Percentiles rank a stretch among this genome's conserved stretches.
Conservation (phyloP, 2,329 filamentous ascomycete genomes). For the Colletotrichum ledebouriae region DNA sequence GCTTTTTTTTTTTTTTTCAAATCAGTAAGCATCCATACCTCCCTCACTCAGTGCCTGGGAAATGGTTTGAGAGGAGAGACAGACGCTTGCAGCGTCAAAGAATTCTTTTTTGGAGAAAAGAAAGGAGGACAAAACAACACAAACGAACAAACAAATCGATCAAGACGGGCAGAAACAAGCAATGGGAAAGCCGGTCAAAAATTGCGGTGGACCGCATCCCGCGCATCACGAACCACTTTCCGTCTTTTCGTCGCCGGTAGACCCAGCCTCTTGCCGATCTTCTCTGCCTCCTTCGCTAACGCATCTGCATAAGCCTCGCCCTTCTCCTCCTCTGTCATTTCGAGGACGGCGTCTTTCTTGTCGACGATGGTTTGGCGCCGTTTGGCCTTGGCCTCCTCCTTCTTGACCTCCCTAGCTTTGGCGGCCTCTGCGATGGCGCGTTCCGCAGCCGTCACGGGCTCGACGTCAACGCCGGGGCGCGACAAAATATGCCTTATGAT, state of each 20-base stretch:
- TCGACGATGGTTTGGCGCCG: neutral
- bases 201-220: conserved; percentile 2
- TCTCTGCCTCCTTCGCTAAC: conserved; percentile 8
- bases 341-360: neutral
- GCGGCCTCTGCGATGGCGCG: conserved; percentile 1
- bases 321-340: neutral
- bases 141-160: too few relatives aligned
- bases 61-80: neutral
- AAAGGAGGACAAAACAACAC: neutral
- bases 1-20: too few relatives aligned
- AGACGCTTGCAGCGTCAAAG: neutral
- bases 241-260: conserved; percentile 1
- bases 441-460: conserved; percentile 5
- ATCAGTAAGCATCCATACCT: neutral
- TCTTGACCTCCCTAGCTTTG: neutral
- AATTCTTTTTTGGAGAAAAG: neutral
- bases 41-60: neutral
- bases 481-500: neutral
- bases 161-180: neutral
- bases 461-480: neutral
- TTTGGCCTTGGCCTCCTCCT: conserved; percentile 7
- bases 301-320: neutral
- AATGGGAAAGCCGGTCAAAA: neutral
- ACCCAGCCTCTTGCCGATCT: neutral
- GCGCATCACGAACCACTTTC: conserved; percentile 4